phyloP scores from a whole-genome alignment of 2,329 filamentous ascomycete species.

The Venturia oleaginea region DNA sequence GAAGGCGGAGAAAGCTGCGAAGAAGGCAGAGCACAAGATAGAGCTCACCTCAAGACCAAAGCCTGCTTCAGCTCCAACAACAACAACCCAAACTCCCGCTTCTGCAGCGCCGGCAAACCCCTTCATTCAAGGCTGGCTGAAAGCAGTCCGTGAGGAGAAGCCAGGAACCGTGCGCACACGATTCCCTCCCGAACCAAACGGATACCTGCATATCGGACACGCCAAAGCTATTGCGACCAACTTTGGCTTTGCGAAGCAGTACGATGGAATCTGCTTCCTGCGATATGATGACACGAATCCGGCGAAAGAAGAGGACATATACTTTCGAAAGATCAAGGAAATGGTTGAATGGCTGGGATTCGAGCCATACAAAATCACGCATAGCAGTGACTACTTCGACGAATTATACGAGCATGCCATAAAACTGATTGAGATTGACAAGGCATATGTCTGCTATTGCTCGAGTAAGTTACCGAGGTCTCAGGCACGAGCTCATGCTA shows the following conservation, averaged over 20 bases:
- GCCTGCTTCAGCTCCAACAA: constrained; percentile 19
- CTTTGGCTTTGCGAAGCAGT: constrained; percentile 83
- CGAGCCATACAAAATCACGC: constrained; percentile 67
- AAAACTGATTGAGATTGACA: constrained; percentile 63
- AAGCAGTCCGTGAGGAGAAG: constrained; percentile 42
- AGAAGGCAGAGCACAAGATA: constrained; percentile 32
- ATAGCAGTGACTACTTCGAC: constrained; percentile 86
- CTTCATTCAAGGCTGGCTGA: constrained; percentile 42
- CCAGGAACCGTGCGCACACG: constrained; percentile 38
- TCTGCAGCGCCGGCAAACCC: constrained; percentile 26
- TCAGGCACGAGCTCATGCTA: constrained; percentile 17
- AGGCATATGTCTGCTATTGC: constrained; percentile 80
- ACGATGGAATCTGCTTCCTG: constrained; percentile 67
- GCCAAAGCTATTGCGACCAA: constrained; percentile 94
- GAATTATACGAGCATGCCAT: constrained; percentile 82
- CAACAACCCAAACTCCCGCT: constrained; percentile 20
- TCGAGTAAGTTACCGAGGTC: constrained; percentile 35
- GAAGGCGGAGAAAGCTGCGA: constrained; percentile 36
- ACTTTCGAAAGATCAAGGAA: constrained; percentile 81
- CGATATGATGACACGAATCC: constrained; percentile 95
- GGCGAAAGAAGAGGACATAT: constrained; percentile 82
- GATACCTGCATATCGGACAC: constrained; percentile 87
- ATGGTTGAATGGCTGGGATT: constrained; percentile 84
- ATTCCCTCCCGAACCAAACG: constrained; percentile 63
- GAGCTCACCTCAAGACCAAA: constrained; percentile 31